Evolutionary conservation across 257 asterid species (phyloP).

Genomic region (Solanum paucissectum): DNA sequence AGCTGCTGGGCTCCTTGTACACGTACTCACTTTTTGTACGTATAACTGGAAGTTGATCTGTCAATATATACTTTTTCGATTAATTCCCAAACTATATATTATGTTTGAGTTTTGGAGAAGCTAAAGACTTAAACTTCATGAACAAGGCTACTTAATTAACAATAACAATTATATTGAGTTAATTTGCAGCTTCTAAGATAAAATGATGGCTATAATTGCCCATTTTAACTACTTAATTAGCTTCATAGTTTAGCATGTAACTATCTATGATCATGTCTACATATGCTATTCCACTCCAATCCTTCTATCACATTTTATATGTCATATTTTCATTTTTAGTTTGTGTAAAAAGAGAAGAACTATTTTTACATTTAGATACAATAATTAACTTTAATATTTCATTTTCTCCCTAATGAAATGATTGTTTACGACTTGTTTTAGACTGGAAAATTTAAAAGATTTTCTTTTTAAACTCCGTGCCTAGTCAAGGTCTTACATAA

Average conservation of each 20-base stretch:
- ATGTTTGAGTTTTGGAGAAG: background rate
- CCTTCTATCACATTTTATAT: background rate
- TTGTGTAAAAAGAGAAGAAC: background rate
- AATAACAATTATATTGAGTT: background rate
- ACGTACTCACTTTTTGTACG: background rate
- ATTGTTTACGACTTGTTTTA: background rate
- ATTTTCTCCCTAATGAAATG: background rate
- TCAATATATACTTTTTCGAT: background rate
- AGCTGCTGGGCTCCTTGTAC: background rate
- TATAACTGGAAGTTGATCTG: background rate
- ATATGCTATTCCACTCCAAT: background rate
- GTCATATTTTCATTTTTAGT: background rate
- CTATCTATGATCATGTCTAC: background rate
- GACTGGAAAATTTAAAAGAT: background rate
- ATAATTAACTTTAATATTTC: background rate
- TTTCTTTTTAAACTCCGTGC: background rate
- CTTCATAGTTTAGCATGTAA: background rate
- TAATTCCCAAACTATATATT: background rate
- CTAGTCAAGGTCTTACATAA: background rate
- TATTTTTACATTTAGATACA: background rate
- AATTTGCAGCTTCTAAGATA: background rate
- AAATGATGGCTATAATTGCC: background rate
- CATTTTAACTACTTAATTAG: background rate
- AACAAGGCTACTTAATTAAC: background rate
- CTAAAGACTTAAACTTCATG: background rate